Evolutionary conservation across 2,329 filamentous ascomycete species (phyloP), one percentile per base, ranked within the genome.

Genomic region (Colletotrichum sp.): DNA sequence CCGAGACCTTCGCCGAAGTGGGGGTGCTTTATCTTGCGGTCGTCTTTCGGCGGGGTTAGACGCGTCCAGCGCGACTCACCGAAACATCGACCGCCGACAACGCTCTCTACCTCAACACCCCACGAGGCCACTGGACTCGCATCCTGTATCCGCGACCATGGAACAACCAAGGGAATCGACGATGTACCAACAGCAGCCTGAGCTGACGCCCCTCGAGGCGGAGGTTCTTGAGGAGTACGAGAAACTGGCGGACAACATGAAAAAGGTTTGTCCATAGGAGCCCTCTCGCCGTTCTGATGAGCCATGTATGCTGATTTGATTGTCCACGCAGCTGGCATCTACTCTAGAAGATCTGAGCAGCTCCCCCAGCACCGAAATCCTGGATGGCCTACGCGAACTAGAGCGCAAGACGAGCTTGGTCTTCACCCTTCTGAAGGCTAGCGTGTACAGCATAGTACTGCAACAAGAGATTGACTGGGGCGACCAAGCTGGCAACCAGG

Each of bases 381-480:
- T 98, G 69, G 95, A 99, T 84, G 94, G 95, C 10, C 89, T 99
- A 80, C 90, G 97, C 70, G 93, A 96, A 59, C 88, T 99, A 71
- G 97, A 99, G 88, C 90, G 97, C 80, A 98, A 99, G 89, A 98
- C 96, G 59, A 96, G 95, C 79, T 88, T 98, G 71, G 96, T 98
- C 26, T 99, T 98, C 85, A 99, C 97, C 77, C 86, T 99, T 83
- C 90, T 99, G 83, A 99, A 99, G 88, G 96, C 97, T 21, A 99
- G 96, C 85, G 97, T 99, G 78, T 99, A 99, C 87, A 98, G 95
- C 83, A 99, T 99, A 87, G 96, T 99, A 77, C 85, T 99, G 87
- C 96, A 99, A 90, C 96, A 99, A 90, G 95, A 99, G 90, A 95
- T 98, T 81, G 93, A 94, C 78, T 94, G 93, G 85, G 94, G 92